These are phyloP conservation scores for Pythium folliculosum DNA, from an alignment of 352 stramenopile genomes.

Conservation along the genomic window DNA sequence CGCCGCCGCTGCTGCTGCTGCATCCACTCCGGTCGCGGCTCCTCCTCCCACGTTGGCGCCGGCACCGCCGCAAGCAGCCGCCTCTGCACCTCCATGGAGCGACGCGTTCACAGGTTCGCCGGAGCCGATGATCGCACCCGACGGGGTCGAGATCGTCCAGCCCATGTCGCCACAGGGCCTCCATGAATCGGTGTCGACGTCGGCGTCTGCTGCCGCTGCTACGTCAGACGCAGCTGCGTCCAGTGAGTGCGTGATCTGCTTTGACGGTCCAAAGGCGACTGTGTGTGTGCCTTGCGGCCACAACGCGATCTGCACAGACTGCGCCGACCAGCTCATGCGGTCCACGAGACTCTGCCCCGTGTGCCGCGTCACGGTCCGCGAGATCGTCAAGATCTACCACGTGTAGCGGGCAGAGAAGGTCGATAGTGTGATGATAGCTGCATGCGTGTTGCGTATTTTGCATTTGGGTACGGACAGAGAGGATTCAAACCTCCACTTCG, in stretches of 20 bases:
- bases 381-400: slow-evolving; percentile 78
- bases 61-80: neutral
- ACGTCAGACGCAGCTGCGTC: slow-evolving; percentile 1
- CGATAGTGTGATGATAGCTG: neutral
- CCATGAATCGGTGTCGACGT: neutral
- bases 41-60: neutral
- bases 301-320: slow-evolving; percentile 87
- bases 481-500: neutral
- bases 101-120: slow-evolving; percentile 29
- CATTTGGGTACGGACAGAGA: neutral
- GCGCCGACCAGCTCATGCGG: slow-evolving; percentile 63
- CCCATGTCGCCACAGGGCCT: slow-evolving; percentile 20
- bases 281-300: slow-evolving; percentile 86
- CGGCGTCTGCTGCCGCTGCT: neutral
- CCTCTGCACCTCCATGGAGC: slow-evolving; percentile 38
- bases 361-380: slow-evolving; percentile 69
- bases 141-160: slow-evolving; percentile 85
- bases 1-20: neutral
- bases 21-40: neutral
- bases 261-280: slow-evolving; percentile 70
- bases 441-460: slow-evolving; percentile 1
- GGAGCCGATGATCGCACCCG: slow-evolving; percentile 49
- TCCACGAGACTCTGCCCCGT: slow-evolving; percentile 71
- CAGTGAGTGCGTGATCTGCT: slow-evolving; percentile 84
- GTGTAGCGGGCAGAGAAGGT: slow-evolving; percentile 33